Evolutionary conservation across 1,284 basidiomycete species (phyloP), one percentile per base, ranked within the genome.

Genomic region (Earliella scabrosa): DNA sequence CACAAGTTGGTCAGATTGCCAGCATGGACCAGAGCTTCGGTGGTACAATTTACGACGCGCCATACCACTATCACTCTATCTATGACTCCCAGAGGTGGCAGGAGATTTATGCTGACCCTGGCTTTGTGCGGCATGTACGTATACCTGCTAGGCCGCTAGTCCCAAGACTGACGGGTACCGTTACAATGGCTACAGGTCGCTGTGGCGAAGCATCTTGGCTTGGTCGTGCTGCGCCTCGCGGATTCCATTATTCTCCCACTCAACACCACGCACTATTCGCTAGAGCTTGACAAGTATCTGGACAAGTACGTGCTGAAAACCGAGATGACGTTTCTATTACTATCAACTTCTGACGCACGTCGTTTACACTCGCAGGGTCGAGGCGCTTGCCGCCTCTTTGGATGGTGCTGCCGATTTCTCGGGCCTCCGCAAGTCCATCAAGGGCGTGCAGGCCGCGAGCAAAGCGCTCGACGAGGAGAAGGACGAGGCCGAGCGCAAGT

Each of bases 11-110:
- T 5, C 46, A 83, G 82, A 72, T 85, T 47, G 77, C 85, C 21
- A 82, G 82, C 59, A 70, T 76, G 38, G 75, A 86, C 62, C 74
- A 80, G 45, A 82, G 82, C 6, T 88, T 87, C 61, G 65, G 68
- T 1, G 66, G 66, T 5, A 78, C 79, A 18, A 66, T 67, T 16
- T 71, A 72, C 44, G 88, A 90, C 64, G 77, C 91, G 2, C 83
- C 86, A 3, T 91, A 90, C 66, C 90, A 91, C 66, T 90, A 90
- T 66, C 85, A 88, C 68, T 87, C 85, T 10, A 79, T 91, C 63
- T 94, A 86, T 69, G 92, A 93, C 71, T 82, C 82, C 13, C 81
- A 85, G 63, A 73, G 76, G 46, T 93, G 87, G 88, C 83, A 88
- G 70, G 82, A 88, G 61, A 67, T 77, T 27, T 93, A 83, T 60